phyloP scores from a whole-genome alignment of 495 filamentous ascomycete species.

The Ascobolus immersus region DNA sequence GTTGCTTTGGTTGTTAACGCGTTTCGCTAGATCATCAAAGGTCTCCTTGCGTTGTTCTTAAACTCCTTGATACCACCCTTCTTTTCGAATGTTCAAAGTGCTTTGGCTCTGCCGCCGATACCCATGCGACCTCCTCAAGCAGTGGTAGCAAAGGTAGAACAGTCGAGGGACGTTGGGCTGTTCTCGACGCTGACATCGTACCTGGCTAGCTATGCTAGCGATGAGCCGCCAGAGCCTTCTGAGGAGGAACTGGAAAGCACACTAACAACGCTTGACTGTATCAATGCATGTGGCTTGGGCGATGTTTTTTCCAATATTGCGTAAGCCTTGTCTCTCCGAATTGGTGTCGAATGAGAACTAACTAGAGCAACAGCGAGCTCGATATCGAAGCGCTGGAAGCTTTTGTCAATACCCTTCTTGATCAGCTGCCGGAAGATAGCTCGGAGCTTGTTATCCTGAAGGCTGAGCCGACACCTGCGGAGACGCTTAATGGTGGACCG shows the following conservation, averaged over 20 bases:
- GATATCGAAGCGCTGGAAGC: conserved; percentile 37
- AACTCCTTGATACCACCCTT: conserved; percentile 81
- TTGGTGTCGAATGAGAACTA: conserved; percentile 1
- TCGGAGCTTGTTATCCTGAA: conserved; percentile 70
- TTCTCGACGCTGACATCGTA: conserved; percentile 88
- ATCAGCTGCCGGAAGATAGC: conserved; percentile 63
- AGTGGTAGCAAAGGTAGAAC: conserved; percentile 65
- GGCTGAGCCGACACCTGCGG: conserved; percentile 37
- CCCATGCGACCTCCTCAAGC: conserved; percentile 78
- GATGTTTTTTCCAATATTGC: conserved; percentile 65
- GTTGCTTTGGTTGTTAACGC: conserved; percentile 10
- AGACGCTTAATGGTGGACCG: no score
- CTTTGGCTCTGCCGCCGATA: conserved; percentile 55
- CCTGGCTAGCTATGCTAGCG: conserved; percentile 92
- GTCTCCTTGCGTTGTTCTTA: conserved; percentile 84
- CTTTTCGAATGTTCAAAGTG: conserved; percentile 41
- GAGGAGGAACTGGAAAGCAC: conserved; percentile 95
- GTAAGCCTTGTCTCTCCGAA: conserved; percentile 24
- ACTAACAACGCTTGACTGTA: conserved; percentile 75
- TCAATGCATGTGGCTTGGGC: conserved; percentile 65
- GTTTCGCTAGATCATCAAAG: conserved; percentile 41
- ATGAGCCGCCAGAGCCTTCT: conserved; percentile 90
- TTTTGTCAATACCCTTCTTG: conserved; percentile 46
- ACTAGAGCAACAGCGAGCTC: conserved; percentile 29
- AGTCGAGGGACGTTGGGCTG: conserved; percentile 51